These are phyloP conservation scores for Colletotrichum acutatum DNA, from an alignment of 2,329 filamentous ascomycete species.

Conservation along the genomic window DNA sequence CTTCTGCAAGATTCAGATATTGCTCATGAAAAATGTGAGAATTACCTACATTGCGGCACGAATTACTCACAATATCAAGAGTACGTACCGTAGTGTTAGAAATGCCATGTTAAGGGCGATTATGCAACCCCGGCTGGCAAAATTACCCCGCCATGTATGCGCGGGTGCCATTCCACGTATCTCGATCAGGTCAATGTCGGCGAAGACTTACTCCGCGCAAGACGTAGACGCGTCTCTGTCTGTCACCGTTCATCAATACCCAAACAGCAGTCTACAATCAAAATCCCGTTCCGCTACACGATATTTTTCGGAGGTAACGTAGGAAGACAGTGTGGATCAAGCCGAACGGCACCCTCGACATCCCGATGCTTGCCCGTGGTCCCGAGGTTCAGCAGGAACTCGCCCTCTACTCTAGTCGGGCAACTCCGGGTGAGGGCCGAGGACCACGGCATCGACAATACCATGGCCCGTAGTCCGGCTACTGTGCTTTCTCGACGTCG, in stretches of 20 bases:
- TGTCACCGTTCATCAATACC: background rate
- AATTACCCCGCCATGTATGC: constrained; percentile 17
- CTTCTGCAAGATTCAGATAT: background rate
- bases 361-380: constrained; percentile 15
- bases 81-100: background rate
- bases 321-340: background rate
- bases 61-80: background rate
- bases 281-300: background rate
- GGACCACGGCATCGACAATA: background rate
- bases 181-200: constrained; percentile 8
- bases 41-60: background rate
- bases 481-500: background rate
- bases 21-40: background rate
- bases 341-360: constrained; percentile 12
- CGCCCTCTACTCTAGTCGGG: background rate
- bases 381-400: constrained; percentile 23
- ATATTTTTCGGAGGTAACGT: background rate
- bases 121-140: background rate
- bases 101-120: background rate
- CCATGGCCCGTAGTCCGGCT: background rate
- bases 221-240: too few species aligned
- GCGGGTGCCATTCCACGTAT: background rate
- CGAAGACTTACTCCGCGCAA: constrained; percentile 13
- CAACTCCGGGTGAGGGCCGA: constrained; percentile 15
- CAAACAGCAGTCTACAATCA: background rate